Evolutionary conservation across 1,139 yeast genomes (phyloP).

Genomic region (Pneumocystis murina): DNA sequence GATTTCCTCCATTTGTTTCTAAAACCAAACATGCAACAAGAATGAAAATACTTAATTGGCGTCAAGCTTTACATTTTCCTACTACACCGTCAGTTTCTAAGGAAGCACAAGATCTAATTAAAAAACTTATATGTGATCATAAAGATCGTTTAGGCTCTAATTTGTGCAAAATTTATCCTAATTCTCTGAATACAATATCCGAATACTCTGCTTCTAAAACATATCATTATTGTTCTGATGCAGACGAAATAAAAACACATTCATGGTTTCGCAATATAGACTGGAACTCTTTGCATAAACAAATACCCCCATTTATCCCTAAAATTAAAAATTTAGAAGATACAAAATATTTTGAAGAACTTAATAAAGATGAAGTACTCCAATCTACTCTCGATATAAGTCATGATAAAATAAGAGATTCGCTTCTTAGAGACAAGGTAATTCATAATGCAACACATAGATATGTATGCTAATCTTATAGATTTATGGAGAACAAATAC

Average conservation of each 20-base stretch:
- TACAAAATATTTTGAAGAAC: slow-evolving; percentile 68
- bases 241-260: slow-evolving; percentile 52
- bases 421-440: slow-evolving; percentile 6
- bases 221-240: slow-evolving; percentile 15
- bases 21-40: slow-evolving; percentile 30
- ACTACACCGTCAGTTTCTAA: slow-evolving; percentile 32
- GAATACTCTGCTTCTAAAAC: background rate
- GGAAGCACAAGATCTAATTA: slow-evolving; percentile 58
- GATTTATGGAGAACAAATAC: slow-evolving; percentile 3
- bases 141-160: slow-evolving; percentile 48
- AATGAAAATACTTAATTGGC: slow-evolving; percentile 7
- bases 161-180: background rate
- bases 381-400: background rate
- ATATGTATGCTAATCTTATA: background rate
- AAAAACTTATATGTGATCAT: slow-evolving; percentile 47
- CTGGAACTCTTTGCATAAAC: slow-evolving; percentile 59
- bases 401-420: slow-evolving; percentile 7
- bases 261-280: slow-evolving; percentile 49
- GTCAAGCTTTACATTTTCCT: slow-evolving; percentile 7
- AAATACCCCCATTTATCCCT: slow-evolving; percentile 75
- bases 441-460: background rate
- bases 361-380: slow-evolving; percentile 6
- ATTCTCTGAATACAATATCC: background rate
- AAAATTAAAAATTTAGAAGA: slow-evolving; percentile 63
- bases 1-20: slow-evolving; percentile 88